A percentile compares a stretch with the other conserved stretches of the same genome.
Evolutionary conservation across 1,139 yeast genomes (phyloP).

Genomic region (Hyphopichia buzzinii): DNA sequence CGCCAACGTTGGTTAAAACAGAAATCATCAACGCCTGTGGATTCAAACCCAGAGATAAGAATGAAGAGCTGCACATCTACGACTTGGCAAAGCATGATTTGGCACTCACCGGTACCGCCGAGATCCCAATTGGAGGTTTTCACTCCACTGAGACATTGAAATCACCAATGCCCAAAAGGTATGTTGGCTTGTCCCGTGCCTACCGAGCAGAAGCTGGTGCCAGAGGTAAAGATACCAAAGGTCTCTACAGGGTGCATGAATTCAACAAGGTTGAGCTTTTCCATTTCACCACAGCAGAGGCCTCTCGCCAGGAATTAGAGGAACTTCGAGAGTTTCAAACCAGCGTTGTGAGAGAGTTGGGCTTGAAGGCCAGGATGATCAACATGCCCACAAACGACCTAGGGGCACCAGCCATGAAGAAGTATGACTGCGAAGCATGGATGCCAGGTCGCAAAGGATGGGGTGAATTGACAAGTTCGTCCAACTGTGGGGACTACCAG

Average conservation of each 20-base stretch:
- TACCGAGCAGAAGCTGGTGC: constrained; percentile 98
- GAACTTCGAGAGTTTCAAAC: constrained; percentile 64
- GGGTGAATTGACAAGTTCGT: constrained; percentile 92
- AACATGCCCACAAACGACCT: constrained; percentile 89
- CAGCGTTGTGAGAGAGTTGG: constrained; percentile 61
- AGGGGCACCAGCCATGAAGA: constrained; percentile 91
- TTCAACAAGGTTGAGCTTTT: constrained; percentile 96
- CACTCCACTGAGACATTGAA: constrained; percentile 28
- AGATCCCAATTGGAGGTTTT: constrained; percentile 86
- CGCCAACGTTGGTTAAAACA: constrained; percentile 82
- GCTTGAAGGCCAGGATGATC: constrained; percentile 75
- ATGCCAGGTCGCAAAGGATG: constrained; percentile 95
- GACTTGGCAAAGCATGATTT: constrained; percentile 50
- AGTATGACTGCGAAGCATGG: constrained; percentile 95
- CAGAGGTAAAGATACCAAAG: constrained; percentile 88
- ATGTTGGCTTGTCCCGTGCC: constrained; percentile 83
- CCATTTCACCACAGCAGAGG: constrained; percentile 59
- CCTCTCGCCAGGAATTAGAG: constrained; percentile 54
- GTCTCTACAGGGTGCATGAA: constrained; percentile 93
- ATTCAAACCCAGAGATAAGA: constrained; percentile 88
- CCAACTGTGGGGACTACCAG: constrained; percentile 93
- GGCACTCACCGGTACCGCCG: constrained; percentile 92
- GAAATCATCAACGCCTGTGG: constrained; percentile 90
- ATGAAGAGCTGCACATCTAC: constrained; percentile 84
- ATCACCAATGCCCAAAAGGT: constrained; percentile 47